Evolutionary conservation across 2,329 filamentous ascomycete genomes (phyloP).

Genomic region (Neofusicoccum umdonicola): DNA sequence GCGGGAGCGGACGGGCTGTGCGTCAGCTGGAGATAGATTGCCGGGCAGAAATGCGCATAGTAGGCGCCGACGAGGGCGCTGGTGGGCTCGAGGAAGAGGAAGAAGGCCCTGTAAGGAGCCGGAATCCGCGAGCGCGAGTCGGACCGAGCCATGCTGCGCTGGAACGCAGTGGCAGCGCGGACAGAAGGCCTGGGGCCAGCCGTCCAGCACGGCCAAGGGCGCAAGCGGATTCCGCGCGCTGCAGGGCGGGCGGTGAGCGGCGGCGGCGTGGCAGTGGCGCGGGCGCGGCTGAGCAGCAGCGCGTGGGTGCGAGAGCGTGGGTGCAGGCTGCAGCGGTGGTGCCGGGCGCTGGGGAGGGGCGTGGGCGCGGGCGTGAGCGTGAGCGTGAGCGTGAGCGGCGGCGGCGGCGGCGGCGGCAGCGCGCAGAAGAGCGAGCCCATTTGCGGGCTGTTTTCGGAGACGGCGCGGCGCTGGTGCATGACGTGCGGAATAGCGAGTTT

Average conservation of each 20-base stretch:
- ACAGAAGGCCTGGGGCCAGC: background rate
- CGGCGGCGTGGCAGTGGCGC: slow-evolving; percentile 4
- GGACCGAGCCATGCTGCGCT: background rate
- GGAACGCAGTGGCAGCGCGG: background rate
- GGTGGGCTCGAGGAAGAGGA: slow-evolving; percentile 68
- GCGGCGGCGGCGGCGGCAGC: background rate
- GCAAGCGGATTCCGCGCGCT: background rate
- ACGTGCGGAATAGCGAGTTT: background rate
- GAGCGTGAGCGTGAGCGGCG: background rate
- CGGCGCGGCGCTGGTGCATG: background rate
- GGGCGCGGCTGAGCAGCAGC: background rate
- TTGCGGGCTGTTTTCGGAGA: background rate
- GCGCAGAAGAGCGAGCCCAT: background rate
- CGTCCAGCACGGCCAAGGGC: background rate
- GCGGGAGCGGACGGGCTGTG: slow-evolving; percentile 50
- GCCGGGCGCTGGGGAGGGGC: background rate
- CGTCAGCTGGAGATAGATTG: slow-evolving; percentile 63
- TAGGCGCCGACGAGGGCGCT: slow-evolving; percentile 54
- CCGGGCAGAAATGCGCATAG: slow-evolving; percentile 51
- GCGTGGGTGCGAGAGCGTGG: background rate
- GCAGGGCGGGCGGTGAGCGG: slow-evolving; percentile 5
- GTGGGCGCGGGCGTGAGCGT: background rate
- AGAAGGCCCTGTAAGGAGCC: slow-evolving; percentile 66
- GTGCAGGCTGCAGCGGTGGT: background rate
- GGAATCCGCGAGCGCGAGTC: slow-evolving; percentile 41